Evolutionary conservation across 2,329 filamentous ascomycete genomes (phyloP), one percentile per base, ranked within the genome.

Genomic region (Alternaria arborescens): DNA sequence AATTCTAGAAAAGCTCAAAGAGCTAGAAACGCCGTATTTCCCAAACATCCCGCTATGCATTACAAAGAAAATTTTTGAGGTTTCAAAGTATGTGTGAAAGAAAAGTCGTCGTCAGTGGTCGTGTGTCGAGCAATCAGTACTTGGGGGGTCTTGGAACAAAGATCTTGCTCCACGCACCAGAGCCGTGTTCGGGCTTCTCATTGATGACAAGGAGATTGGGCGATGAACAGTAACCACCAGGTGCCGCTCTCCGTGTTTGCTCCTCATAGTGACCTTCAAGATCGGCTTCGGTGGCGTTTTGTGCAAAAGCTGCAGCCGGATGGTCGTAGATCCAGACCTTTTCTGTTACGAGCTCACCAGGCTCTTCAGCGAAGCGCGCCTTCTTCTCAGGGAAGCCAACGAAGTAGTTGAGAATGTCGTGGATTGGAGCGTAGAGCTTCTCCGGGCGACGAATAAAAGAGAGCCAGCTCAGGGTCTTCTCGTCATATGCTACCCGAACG

Each of bases 401-500:
- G 5, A 88, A 68, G 60, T 81, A 80, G 53, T 86, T 89, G 14
- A 88, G 75, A 18, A 91, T 72, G 28, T 81, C 79, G 69, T 92
- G 89, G 3, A 87, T 82, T 4, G 85, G 76, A 0, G 83, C 81
- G 62, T 90, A 88, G 0, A 93, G 80, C 5, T 86, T 81, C 76
- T 93, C 91, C 69, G 90, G 89, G 12, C 88, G 86, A 60, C 86
- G 85, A 5, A 86, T 85, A 28, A 88, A 77, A 2, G 82, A 78
- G 2, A 92, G 81, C 85, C 86, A 89, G 1, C 79, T 79, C 8
- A 91, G 82, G 0, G 87, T 86, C 4, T 73, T 72, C 30, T 81
- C 77, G 47, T 86, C 84, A 73, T 93, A 93, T 1, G 90, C 88
- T 5, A 91, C 89, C 18, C 91, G 86, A 43, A 93, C 85, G 70